Base-by-base conservation (phyloP, 2,329 filamentous ascomycete species). In the Thelonectria olida region DNA sequence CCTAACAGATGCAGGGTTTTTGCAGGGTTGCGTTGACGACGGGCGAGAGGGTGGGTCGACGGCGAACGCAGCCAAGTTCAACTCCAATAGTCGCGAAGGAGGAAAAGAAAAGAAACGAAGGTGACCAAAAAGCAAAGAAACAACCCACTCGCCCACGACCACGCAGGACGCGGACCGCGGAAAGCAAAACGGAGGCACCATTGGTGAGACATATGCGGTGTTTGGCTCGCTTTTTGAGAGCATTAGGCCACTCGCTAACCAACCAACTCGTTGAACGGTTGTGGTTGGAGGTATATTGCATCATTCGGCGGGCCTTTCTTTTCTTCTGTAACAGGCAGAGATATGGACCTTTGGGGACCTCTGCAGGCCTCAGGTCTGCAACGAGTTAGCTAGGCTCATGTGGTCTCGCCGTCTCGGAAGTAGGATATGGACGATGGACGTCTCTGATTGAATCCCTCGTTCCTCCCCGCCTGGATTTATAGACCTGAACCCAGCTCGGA, bases 31-130 rank as follows among this genome's bases (percentile, higher is more conserved):
- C 47, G 47, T 62, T 58, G 57, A 67, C 57, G 59, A 69, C 68
- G 69, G 64, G 61, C 67, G 53, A 67, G 60, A 63, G 59, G 56
- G 69, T 72, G 69, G 68, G 65, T 56, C 67, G 58, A 62, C n/a
- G 55, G 54, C 19, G 59, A 65, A 62, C 58, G 54, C 53, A 52
- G 58, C 58, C 61, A 54, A 52, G 44, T 36, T 45, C 59, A 54
- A 52, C 48, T 36, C 48, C 59, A 59, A 61, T 58, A 41, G 58
- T 57, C 52, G 55, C 48, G n/a, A 57, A 54, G 54, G 47, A 50
- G 49, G 50, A 66, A 69, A 56, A 54, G 49, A 52, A 56, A 63
- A 63, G 51, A 57, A 61, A 61, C 53, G 57, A 54, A 48, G 53
- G 58, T n/a, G n/a, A n/a, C n/a, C n/a, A 56, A 63, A 66, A 62